Base-by-base conservation (phyloP, 1,139 yeast species). In the Kurtzmaniella quercitrusa region DNA sequence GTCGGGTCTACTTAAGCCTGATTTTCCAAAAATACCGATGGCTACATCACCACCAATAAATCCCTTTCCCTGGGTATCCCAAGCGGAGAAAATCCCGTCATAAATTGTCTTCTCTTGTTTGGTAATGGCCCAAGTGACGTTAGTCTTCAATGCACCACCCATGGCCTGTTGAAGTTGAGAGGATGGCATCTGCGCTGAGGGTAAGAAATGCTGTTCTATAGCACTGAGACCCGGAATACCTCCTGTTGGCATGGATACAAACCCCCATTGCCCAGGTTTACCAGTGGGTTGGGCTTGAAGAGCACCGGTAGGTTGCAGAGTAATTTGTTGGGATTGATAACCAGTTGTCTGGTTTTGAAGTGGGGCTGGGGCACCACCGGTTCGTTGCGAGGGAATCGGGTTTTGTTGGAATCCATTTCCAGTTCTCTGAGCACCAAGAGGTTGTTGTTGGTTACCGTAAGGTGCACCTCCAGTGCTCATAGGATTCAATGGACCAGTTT, bases 81-180 rank as follows among this genome's bases (percentile, higher is more conserved):
- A 91, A 37, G 95, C 95, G 43, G 74, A 74, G 63, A 91, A 93
- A 46, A 91, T 86, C 41, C 85, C 86, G 58, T 89, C 96, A 63
- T 89, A 91, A 44, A 89, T 80, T 47, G 74, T 76, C 60, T 89
- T 91, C 57, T 93, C 98, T 54, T 88, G 93, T 53, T 84, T 82
- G 39, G 94, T 77, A 57, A 91, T 82, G 22, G 93, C 82, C 91
- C 93, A 78, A 3, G 78, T 71, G 21, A 78, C 82, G 50, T 77
- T 75, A n/a, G 68, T 58, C 43, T 71, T 69, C 51, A 67, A 59
- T 4, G 67, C 57, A 2, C 80, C 79, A 22, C 81, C 83, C 82
- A 78, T 75, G 3, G 61, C 73, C 46, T 63, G 66, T 47, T 73
- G 79, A 46, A 78, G 66, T 43, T 67, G 69, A 50, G 69, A 67